phyloP scores from a whole-genome alignment of 495 filamentous ascomycete species.

The Penicillium riverlandense region DNA sequence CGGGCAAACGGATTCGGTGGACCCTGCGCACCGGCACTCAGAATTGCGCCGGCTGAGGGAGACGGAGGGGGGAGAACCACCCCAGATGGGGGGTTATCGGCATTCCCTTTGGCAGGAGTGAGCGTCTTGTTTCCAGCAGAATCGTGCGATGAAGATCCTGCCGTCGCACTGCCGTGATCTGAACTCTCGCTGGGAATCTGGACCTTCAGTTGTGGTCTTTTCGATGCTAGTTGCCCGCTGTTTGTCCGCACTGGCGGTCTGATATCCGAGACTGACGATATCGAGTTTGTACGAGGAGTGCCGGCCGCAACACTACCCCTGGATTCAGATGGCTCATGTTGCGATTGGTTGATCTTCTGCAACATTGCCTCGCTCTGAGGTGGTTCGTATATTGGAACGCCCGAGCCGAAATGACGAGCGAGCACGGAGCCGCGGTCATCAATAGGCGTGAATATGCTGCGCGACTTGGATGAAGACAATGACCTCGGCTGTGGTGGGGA shows the following conservation, averaged over 20 bases:
- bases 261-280: conserved; percentile 49
- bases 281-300: conserved; percentile 38
- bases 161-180: conserved; percentile 68
- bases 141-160: conserved; percentile 69
- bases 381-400: conserved; percentile 38
- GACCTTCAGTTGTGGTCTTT: conserved; percentile 79
- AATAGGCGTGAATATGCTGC: conserved; percentile 95
- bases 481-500: conserved; percentile 57
- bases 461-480: conserved; percentile 62
- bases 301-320: conserved; percentile 36
- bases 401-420: conserved; percentile 71
- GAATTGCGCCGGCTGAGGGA: conserved; percentile 73
- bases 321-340: conserved; percentile 41
- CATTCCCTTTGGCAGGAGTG: conserved; percentile 43
- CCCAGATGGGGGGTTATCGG: conserved; percentile 53
- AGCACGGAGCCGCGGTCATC: conserved; percentile 87
- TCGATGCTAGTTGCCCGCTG: conserved; percentile 52
- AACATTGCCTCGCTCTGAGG: conserved; percentile 20
- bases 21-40: conserved; percentile 86
- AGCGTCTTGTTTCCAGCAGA: conserved; percentile 51
- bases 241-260: conserved; percentile 72
- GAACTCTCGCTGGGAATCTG: conserved; percentile 90
- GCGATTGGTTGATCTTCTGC: conserved; percentile 25
- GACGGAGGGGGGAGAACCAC: conserved; percentile 90
- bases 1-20: conserved; percentile 94